A percentile compares a stretch with the other conserved stretches of the same genome.
phyloP scores from a whole-genome alignment of 176 grass and related monocot species.

The Phragmites australis region DNA sequence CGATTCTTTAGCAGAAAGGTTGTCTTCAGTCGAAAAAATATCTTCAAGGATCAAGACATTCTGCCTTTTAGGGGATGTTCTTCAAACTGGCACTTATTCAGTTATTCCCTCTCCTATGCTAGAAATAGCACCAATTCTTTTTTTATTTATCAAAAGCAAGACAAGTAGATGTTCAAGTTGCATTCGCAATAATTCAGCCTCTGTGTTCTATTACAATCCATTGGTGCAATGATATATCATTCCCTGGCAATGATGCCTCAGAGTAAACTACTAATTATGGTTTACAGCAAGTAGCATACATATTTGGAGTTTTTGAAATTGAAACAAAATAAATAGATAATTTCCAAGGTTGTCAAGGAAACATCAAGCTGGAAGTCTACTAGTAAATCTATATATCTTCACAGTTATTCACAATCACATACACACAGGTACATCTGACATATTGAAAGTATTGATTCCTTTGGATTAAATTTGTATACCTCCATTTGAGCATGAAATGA shows the following conservation, averaged over 20 bases:
- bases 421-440: slow-evolving; percentile 28
- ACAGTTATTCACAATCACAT: slow-evolving; percentile 52
- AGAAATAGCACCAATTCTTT: background rate
- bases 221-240: slow-evolving; percentile 30
- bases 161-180: slow-evolving; percentile 1
- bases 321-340: slow-evolving; percentile 45
- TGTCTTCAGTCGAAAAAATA: background rate
- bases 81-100: background rate
- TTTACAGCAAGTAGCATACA: slow-evolving; percentile 45
- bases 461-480: slow-evolving; percentile 60
- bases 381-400: slow-evolving; percentile 47
- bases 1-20: background rate
- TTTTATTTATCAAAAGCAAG: background rate
- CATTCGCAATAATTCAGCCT: background rate
- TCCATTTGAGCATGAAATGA: slow-evolving; percentile 57
- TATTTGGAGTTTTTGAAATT: slow-evolving; percentile 19
- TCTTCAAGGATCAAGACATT: background rate
- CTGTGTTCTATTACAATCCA: slow-evolving; percentile 25
- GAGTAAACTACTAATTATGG: slow-evolving; percentile 34
- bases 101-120: background rate
- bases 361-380: slow-evolving; percentile 47
- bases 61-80: slow-evolving; percentile 2
- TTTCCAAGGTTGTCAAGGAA: slow-evolving; percentile 35
- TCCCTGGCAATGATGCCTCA: slow-evolving; percentile 23
- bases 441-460: slow-evolving; percentile 46